phyloP scores from a whole-genome alignment of 73 alveolate species.

The Effrenium voratum region DNA sequence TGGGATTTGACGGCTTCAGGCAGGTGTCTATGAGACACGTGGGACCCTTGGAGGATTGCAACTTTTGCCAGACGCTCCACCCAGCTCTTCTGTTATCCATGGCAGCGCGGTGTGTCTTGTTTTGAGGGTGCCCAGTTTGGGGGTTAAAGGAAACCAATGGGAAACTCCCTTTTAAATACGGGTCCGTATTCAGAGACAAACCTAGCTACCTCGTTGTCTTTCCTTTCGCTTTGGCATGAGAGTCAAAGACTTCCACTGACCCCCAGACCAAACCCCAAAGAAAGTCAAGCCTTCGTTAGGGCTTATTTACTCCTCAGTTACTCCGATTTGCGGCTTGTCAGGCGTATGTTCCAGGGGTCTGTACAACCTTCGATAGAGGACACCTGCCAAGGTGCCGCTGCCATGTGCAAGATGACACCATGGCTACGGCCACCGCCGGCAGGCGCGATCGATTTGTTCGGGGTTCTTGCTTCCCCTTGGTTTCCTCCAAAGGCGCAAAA shows the following conservation, averaged over 20 bases:
- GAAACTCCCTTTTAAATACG: too few relatives aligned
- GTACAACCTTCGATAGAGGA: neutral
- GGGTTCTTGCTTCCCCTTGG: neutral
- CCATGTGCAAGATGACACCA: conserved; percentile 70
- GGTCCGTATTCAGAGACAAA: too few relatives aligned
- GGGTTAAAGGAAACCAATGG: too few relatives aligned
- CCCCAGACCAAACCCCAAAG: neutral
- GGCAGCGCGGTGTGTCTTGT: too few relatives aligned
- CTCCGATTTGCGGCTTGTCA: neutral
- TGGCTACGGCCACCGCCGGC: conserved; percentile 79
- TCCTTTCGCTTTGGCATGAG: neutral
- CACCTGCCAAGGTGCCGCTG: conserved; percentile 62
- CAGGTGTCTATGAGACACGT: too few relatives aligned
- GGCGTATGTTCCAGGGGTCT: neutral
- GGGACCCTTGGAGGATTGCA: too few relatives aligned
- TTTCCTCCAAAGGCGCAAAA: neutral
- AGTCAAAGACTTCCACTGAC: neutral
- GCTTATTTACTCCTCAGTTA: neutral
- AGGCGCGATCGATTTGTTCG: neutral
- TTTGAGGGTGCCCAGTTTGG: too few relatives aligned
- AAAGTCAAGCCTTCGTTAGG: neutral
- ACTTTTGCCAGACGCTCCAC: too few relatives aligned
- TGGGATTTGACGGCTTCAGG: too few relatives aligned
- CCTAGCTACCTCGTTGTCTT: too few relatives aligned
- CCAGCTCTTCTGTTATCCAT: too few relatives aligned